Evolutionary conservation across 176 grass and related monocot genomes (phyloP).

Genomic region (Microstegium vimineum): DNA sequence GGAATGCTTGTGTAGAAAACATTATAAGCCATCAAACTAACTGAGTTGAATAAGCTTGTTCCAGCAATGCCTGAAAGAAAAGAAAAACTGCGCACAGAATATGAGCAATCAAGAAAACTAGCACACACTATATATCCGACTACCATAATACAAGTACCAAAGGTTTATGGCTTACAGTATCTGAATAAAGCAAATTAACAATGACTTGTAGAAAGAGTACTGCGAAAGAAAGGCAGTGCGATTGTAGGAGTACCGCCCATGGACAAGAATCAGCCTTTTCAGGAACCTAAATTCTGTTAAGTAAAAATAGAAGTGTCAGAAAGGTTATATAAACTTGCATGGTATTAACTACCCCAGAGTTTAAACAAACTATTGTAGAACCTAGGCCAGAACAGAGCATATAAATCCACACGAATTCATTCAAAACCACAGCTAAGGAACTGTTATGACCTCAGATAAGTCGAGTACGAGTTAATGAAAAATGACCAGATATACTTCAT

Average conservation of each 20-base stretch:
- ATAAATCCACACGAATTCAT: neutral
- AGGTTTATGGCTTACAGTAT: conserved; percentile 78
- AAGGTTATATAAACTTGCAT: neutral
- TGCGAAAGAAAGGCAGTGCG: conserved; percentile 92
- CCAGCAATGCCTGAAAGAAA: conserved; percentile 97
- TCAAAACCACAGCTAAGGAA: neutral
- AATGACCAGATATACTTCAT: neutral
- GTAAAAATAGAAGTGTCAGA: conserved; percentile 12
- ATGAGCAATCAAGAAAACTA: conserved; percentile 36
- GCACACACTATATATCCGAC: neutral
- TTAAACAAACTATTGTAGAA: conserved; percentile 3
- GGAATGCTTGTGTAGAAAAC: conserved; percentile 99
- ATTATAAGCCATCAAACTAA: conserved; percentile 97
- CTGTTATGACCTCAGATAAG: neutral
- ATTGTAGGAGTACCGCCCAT: conserved; percentile 97
- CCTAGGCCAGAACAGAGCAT: neutral
- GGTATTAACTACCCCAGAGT: neutral
- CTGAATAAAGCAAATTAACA: conserved; percentile 95
- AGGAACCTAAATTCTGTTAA: conserved; percentile 91
- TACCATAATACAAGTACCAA: conserved; percentile 14
- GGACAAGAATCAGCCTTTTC: conserved; percentile 95
- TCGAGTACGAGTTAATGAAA: neutral
- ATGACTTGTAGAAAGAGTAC: conserved; percentile 99
- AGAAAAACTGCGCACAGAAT: conserved; percentile 70
- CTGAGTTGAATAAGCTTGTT: conserved; percentile 98